These are phyloP conservation scores for Byssochlamys sp. DNA, from an alignment of 2,329 filamentous ascomycete genomes.

Conservation along the genomic window DNA sequence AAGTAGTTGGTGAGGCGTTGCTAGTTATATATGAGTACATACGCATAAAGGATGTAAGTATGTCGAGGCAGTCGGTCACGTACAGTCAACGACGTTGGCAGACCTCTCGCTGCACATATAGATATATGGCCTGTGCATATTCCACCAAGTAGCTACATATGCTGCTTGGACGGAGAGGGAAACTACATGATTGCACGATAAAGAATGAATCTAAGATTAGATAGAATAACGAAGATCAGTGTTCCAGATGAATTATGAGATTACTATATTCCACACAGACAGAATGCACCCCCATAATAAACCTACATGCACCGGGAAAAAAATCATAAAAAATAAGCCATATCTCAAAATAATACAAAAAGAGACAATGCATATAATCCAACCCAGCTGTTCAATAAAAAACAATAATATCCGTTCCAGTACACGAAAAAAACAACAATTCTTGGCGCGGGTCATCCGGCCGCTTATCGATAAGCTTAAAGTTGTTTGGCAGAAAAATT, in stretches of 20 bases:
- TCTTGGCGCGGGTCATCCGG: not conserved
- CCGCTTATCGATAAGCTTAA: constrained; percentile 7
- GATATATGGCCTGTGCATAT: not conserved
- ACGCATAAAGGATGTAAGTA: not conserved
- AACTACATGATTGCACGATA: not conserved
- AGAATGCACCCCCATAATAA: not conserved
- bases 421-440: not conserved
- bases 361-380: not conserved
- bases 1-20: constrained; percentile 4
- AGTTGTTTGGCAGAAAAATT: constrained; percentile 4
- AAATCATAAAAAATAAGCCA: not conserved
- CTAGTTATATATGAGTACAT: constrained; percentile 1
- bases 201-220: not conserved
- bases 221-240: not conserved
- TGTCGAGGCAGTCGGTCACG: not conserved
- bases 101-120: not conserved
- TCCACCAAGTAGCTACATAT: too few relatives aligned
- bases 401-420: not conserved
- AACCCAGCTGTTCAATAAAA: not conserved
- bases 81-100: not conserved
- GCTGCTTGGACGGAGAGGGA: not conserved
- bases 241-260: not conserved
- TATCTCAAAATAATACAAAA: not conserved
- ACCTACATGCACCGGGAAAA: not conserved
- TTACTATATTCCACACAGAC: too few relatives aligned